Percentiles rank a stretch among this genome's conserved stretches.
phyloP scores from a whole-genome alignment of 768 basidiomycete genomes.

The Rhodotorula graminis region DNA sequence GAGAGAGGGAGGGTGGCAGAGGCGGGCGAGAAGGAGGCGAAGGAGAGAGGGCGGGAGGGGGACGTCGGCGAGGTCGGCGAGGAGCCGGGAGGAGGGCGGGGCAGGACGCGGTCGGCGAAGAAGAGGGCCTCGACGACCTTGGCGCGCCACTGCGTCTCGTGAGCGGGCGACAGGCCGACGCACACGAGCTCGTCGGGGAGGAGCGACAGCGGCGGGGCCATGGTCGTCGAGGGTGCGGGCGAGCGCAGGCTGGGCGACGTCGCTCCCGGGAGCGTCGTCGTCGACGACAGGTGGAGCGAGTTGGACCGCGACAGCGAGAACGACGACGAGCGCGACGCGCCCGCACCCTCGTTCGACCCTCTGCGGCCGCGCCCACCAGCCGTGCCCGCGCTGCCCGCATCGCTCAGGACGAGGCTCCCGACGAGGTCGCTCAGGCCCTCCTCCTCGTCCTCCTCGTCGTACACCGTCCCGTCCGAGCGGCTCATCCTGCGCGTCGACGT shows the following conservation, averaged over 20 bases:
- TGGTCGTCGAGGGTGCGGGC: slow-evolving; percentile 55
- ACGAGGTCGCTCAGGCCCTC: background rate
- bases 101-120: slow-evolving; percentile 59
- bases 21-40: too few relatives aligned
- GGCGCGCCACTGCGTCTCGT: slow-evolving; percentile 65
- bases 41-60: background rate
- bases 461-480: background rate
- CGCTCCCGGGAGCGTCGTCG: background rate
- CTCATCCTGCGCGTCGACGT: background rate
- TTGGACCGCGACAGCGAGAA: background rate
- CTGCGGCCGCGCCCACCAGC: background rate
- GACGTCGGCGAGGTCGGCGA: too few relatives aligned
- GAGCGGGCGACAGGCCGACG: slow-evolving; percentile 57
- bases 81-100: background rate
- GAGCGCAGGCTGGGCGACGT: background rate
- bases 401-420: slow-evolving; percentile 7
- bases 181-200: slow-evolving; percentile 69
- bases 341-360: background rate
- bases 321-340: background rate
- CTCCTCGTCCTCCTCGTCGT: background rate
- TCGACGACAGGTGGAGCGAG: background rate
- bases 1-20: background rate
- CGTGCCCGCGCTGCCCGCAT: background rate
- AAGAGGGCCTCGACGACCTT: slow-evolving; percentile 74
- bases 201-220: slow-evolving; percentile 51